phyloP scores from a whole-genome alignment of 1,284 basidiomycete species.

The Trichosporon sp. region DNA sequence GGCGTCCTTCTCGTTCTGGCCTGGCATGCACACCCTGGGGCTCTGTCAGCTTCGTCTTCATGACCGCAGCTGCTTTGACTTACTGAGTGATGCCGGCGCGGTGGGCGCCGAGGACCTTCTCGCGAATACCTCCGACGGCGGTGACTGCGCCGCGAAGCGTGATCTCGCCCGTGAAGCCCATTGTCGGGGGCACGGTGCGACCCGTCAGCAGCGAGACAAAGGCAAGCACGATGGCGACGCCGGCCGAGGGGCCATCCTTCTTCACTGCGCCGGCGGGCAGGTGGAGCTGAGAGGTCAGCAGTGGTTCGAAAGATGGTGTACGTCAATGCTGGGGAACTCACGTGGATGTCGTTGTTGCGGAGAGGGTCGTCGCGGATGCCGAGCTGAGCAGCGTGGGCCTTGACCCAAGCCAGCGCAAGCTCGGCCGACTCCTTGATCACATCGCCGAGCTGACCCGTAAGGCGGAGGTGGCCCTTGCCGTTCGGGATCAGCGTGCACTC shows the following conservation, averaged over 20 bases:
- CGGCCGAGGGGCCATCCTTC: constrained; percentile 93
- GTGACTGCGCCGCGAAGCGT: constrained; percentile 84
- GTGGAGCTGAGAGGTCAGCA: constrained; percentile 72
- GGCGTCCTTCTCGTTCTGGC: constrained; percentile 76
- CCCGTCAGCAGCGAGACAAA: constrained; percentile 82
- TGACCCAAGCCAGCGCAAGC: constrained; percentile 88
- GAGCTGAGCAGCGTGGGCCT: constrained; percentile 73
- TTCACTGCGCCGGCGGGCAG: constrained; percentile 93
- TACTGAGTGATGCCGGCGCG: constrained; percentile 77
- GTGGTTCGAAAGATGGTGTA: constrained; percentile 43
- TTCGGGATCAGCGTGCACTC: constrained; percentile 37
- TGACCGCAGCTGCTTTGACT: constrained; percentile 6
- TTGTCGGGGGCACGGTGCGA: constrained; percentile 68
- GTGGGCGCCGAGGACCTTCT: constrained; percentile 89
- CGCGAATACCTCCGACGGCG: constrained; percentile 85
- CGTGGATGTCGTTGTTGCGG: constrained; percentile 62
- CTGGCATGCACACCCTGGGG: constrained; percentile 63
- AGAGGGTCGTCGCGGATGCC: constrained; percentile 49
- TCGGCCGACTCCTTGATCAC: constrained; percentile 95
- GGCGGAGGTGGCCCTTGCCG: constrained; percentile 31
- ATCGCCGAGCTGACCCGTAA: constrained; percentile 91
- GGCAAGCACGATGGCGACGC: constrained; percentile 81
- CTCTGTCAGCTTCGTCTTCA: not conserved
- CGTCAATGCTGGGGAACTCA: constrained; percentile 45
- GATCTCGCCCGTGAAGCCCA: constrained; percentile 91